A percentile compares a stretch with the other conserved stretches of the same genome.
phyloP scores from a whole-genome alignment of 164 flowering plant genomes.

The Berberis thunbergii region DNA sequence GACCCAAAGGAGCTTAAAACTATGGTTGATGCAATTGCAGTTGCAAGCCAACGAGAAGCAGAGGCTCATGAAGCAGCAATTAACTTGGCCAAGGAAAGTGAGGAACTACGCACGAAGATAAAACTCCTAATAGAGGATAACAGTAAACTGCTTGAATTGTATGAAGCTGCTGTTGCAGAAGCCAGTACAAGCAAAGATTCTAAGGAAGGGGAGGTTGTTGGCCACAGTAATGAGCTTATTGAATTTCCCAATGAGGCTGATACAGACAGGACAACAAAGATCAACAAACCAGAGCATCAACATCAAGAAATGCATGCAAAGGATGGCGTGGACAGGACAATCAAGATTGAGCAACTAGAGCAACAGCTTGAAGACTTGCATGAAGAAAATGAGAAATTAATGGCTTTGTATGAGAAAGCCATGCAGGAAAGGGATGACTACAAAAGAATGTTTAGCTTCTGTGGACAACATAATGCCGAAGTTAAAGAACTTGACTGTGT shows the following conservation, averaged over 20 bases:
- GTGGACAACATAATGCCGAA: slow-evolving; percentile 11
- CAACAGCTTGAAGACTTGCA: slow-evolving; percentile 25
- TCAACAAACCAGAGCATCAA: background rate
- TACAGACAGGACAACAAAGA: too few relatives aligned
- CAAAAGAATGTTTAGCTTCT: slow-evolving; percentile 34
- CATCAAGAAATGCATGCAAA: background rate
- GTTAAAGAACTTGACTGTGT: slow-evolving; percentile 21
- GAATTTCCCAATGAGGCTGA: too few relatives aligned
- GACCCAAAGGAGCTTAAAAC: slow-evolving; percentile 77
- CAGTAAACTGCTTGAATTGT: slow-evolving; percentile 73
- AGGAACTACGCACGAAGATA: slow-evolving; percentile 64
- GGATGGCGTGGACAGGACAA: too few relatives aligned
- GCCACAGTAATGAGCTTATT: background rate
- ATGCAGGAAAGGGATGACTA: slow-evolving; percentile 89
- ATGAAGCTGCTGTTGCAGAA: slow-evolving; percentile 62
- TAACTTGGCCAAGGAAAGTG: slow-evolving; percentile 67
- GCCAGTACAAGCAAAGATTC: slow-evolving; percentile 14
- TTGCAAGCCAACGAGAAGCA: slow-evolving; percentile 93
- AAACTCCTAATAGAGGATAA: slow-evolving; percentile 78
- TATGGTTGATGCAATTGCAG: slow-evolving; percentile 94
- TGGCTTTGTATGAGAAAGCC: slow-evolving; percentile 79
- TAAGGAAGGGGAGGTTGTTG: slow-evolving; percentile 7
- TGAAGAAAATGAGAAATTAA: slow-evolving; percentile 79
- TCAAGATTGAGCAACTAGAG: too few relatives aligned
- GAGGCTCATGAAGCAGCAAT: slow-evolving; percentile 85